These are phyloP conservation scores for Torulaspora indica DNA, from an alignment of 805 yeast species.

Conservation along the genomic window DNA sequence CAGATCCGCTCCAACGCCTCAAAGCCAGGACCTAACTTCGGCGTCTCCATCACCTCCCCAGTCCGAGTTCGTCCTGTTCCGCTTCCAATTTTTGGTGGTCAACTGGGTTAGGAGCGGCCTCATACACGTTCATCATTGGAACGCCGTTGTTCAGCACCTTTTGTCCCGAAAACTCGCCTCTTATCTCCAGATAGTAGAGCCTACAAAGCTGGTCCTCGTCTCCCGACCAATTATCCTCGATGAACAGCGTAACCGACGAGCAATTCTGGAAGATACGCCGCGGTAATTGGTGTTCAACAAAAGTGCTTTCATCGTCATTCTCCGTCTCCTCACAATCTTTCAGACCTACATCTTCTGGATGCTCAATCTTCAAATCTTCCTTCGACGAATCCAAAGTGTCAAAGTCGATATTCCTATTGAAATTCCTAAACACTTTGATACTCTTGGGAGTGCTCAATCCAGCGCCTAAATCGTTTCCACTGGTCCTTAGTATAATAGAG, in stretches of 20 bases:
- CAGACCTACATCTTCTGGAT: slow-evolving; percentile 55
- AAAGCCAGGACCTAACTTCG: too few species aligned
- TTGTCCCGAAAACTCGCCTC: slow-evolving; percentile 57
- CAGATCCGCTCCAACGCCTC: too few species aligned
- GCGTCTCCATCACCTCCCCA: slow-evolving; percentile 17
- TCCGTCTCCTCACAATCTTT: slow-evolving; percentile 37
- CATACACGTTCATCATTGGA: slow-evolving; percentile 76
- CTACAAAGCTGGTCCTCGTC: slow-evolving; percentile 56
- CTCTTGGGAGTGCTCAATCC: slow-evolving; percentile 59
- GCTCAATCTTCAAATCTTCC: slow-evolving; percentile 51
- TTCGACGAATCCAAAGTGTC: slow-evolving; percentile 48
- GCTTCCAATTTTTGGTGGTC: slow-evolving; percentile 57
- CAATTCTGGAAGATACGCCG: slow-evolving; percentile 69
- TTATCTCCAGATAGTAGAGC: slow-evolving; percentile 66
- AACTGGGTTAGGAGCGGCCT: slow-evolving; percentile 87
- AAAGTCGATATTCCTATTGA: slow-evolving; percentile 61
- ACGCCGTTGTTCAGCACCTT: slow-evolving; percentile 14
- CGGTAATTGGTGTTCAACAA: slow-evolving; percentile 80
- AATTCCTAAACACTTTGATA: slow-evolving; percentile 68
- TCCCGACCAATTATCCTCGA: slow-evolving; percentile 61
- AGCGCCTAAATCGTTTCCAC: slow-evolving; percentile 39
- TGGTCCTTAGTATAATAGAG: slow-evolving; percentile 65
- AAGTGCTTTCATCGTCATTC: slow-evolving; percentile 43
- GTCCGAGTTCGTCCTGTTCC: slow-evolving; percentile 15
- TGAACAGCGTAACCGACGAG: slow-evolving; percentile 59